These are phyloP conservation scores for Debaryomyces prosopidis DNA, from an alignment of 805 yeast genomes.

Conservation along the genomic window DNA sequence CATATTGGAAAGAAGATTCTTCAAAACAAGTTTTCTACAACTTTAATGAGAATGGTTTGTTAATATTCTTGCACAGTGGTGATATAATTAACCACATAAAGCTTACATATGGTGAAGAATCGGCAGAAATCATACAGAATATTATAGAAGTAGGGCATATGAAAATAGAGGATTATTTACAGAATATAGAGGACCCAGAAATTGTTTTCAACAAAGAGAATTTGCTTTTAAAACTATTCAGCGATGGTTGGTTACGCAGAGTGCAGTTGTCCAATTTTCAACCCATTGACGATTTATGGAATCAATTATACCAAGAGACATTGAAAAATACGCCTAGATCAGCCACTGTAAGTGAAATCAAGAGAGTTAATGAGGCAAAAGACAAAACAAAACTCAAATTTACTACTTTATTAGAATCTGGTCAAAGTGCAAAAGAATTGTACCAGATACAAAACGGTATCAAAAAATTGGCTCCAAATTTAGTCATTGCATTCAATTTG, in stretches of 20 bases:
- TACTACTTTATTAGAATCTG: conserved; percentile 32
- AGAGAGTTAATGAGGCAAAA: conserved; percentile 58
- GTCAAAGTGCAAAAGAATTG: conserved; percentile 24
- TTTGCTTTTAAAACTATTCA: conserved; percentile 26
- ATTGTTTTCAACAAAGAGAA: conserved; percentile 14
- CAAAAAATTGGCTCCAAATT: conserved; percentile 46
- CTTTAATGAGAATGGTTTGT: conserved; percentile 63
- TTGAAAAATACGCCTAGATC: conserved; percentile 36
- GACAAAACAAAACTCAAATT: conserved; percentile 46
- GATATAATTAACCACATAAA: conserved; percentile 62
- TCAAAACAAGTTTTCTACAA: conserved; percentile 48
- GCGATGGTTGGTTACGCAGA: conserved; percentile 38
- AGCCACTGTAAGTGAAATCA: conserved; percentile 39
- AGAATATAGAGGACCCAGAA: conserved; percentile 21
- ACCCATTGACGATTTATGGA: conserved; percentile 42
- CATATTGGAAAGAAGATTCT: conserved; percentile 54
- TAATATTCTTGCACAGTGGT: conserved; percentile 71
- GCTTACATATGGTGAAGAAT: conserved; percentile 40
- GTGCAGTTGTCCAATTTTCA: conserved; percentile 30
- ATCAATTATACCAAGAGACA: conserved; percentile 33
- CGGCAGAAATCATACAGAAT: conserved; percentile 68
- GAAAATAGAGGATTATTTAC: conserved; percentile 48
- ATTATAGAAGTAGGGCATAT: conserved; percentile 70
- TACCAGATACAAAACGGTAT: conserved; percentile 30
- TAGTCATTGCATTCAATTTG: conserved; percentile 62